Base-by-base conservation (phyloP, 176 grass and related monocot genomes). In the Coix lacrymajobi region DNA sequence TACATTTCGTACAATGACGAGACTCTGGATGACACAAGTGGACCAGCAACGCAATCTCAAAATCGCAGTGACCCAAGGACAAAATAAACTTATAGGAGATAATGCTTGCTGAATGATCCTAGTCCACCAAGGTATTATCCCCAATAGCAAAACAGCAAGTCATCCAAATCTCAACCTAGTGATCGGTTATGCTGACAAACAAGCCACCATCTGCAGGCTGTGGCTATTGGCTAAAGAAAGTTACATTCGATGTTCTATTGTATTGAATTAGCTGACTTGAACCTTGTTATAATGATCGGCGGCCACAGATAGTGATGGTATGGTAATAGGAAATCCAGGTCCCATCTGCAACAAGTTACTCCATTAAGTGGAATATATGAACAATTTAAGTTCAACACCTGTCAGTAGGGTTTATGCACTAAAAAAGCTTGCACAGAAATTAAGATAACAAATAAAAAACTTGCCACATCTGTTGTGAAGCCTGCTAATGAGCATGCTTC, bases 231-330 rank as follows among this genome's bases (percentile, higher is more conserved):
- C 9, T 1, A 73, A 54, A 66, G 38, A 66, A 85, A 67, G n/a
- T 22, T 61, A 36, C 46, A 8, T 58, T 66, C 16, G 25, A 31
- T 28, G 39, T 33, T 56, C n/a, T 38, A 73, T 79, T 60, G 25
- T 71, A 62, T 17, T 71, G 43, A 62, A 69, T 86, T 84, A 88
- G 82, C 88, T 95, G 32, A 74, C 89, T 85, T 95, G 89, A 28
- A 86, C 56, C 75, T 90, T 95, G 82, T 77, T 93, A 84, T 92
- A 98, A 57, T 93, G 76, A 83, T 98, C 96, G 26, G 96, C 96
- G 8, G 96, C 93, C 0, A 51, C 61, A 10, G 93, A 95, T 71
- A 98, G 68, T 64, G 96, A 98, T 26, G 88, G 96, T 90, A 98
- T 92, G 57, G 91, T 92, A 37, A 98, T 87, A 80, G 87, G 80